A percentile compares a stretch with the other conserved stretches of the same genome.
These are phyloP conservation scores for Sporothrix curviconia DNA, from an alignment of 2,329 filamentous ascomycete genomes.

Conservation along the genomic window DNA sequence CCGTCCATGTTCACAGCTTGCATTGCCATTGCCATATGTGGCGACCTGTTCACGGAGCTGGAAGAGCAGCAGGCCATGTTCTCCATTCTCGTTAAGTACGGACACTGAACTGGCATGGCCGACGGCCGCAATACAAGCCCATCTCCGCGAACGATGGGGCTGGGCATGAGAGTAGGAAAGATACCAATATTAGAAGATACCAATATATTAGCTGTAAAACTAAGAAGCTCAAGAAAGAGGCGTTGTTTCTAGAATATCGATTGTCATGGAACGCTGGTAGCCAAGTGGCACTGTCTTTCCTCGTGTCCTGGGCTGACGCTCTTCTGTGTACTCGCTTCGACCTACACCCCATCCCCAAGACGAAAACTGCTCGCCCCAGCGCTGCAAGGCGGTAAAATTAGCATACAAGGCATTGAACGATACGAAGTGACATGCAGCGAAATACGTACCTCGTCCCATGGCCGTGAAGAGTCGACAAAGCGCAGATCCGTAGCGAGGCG, in stretches of 20 bases:
- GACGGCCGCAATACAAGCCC: slow-evolving; percentile 40
- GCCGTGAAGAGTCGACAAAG: slow-evolving; percentile 38
- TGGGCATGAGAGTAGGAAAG: slow-evolving; percentile 25
- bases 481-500: slow-evolving; percentile 50
- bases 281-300: too few species aligned
- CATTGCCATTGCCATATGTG: slow-evolving; percentile 21
- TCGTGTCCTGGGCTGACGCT: too few species aligned
- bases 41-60: slow-evolving; percentile 42
- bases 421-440: too few species aligned
- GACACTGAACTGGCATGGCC: slow-evolving; percentile 47
- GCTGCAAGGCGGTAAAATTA: too few species aligned
- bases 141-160: slow-evolving; percentile 45
- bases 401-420: too few species aligned
- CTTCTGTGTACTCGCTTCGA: too few species aligned
- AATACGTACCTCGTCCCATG: slow-evolving; percentile 5
- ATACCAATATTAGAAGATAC: too few species aligned
- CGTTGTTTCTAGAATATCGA: too few species aligned
- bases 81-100: slow-evolving; percentile 39
- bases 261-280: too few species aligned
- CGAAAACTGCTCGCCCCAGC: slow-evolving; percentile 5
- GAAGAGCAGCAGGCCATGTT: slow-evolving; percentile 43
- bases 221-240: too few species aligned
- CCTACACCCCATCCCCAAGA: slow-evolving; percentile 8
- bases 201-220: too few species aligned
- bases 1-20: slow-evolving; percentile 12